phyloP scores from a whole-genome alignment of 352 stramenopile genomes.

The Phytophthora europaea region DNA sequence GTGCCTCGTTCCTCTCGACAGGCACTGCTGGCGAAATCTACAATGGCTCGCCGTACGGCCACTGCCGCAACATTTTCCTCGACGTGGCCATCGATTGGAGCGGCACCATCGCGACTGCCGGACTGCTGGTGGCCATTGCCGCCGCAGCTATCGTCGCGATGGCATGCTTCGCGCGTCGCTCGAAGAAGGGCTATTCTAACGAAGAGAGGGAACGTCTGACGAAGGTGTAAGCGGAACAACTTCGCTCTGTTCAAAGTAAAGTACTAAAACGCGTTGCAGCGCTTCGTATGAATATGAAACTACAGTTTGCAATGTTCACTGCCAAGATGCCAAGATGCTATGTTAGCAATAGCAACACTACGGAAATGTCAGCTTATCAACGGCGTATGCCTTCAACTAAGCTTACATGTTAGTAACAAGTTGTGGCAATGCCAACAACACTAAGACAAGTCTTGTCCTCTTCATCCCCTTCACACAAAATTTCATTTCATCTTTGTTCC shows the following conservation, averaged over 20 bases:
- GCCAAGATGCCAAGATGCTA: too few species aligned
- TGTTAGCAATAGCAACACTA: background rate
- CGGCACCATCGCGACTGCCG: slow-evolving; percentile 59
- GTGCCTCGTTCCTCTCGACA: slow-evolving; percentile 61
- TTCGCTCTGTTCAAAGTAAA: slow-evolving; percentile 12
- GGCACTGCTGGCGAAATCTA: slow-evolving; percentile 59
- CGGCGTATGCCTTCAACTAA: too few species aligned
- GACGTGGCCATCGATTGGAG: slow-evolving; percentile 75
- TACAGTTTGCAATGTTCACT: background rate
- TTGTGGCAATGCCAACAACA: too few species aligned
- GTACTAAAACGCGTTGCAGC: slow-evolving; percentile 14
- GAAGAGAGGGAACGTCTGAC: slow-evolving; percentile 24
- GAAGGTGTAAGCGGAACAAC: slow-evolving; percentile 27
- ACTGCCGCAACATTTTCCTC: slow-evolving; percentile 78
- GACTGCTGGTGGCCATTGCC: slow-evolving; percentile 57
- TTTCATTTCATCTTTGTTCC: background rate
- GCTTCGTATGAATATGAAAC: slow-evolving; percentile 19
- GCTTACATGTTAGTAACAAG: too few species aligned
- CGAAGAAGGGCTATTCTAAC: slow-evolving; percentile 21
- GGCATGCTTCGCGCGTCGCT: slow-evolving; percentile 72
- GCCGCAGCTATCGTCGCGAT: slow-evolving; percentile 65
- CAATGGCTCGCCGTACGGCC: slow-evolving; percentile 75
- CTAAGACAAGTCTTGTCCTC: background rate
- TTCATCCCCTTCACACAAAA: background rate
- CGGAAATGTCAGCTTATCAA: too few species aligned